Evolutionary conservation across 306 rosid genomes (phyloP).

Genomic region (Dryas alaskensis): DNA sequence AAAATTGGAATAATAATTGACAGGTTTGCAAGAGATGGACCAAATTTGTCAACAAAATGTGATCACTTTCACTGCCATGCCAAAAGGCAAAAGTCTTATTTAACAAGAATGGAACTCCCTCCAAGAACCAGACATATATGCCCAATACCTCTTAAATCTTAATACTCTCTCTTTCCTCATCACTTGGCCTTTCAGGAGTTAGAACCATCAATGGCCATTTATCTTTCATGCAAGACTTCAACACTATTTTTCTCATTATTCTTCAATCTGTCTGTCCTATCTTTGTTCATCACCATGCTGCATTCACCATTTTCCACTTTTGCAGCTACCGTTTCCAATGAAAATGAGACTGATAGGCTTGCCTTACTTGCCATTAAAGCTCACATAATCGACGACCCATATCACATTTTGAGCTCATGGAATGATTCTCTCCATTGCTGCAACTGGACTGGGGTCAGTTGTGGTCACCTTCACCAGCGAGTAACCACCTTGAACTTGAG

Average conservation of each 20-base stretch:
- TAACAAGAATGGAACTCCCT: not conserved
- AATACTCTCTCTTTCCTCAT: not conserved
- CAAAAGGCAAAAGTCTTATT: not conserved
- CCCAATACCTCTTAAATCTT: not conserved
- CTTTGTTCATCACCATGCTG: not conserved
- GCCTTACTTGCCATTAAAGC: not conserved
- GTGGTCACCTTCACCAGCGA: not conserved
- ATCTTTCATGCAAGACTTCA: not conserved
- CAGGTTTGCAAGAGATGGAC: too few species aligned
- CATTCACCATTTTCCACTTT: not conserved
- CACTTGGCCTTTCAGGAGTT: not conserved
- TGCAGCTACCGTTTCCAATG: not conserved
- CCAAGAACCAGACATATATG: not conserved
- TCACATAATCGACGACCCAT: not conserved
- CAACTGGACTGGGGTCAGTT: not conserved
- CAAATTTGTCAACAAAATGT: too few species aligned
- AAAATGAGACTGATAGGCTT: not conserved
- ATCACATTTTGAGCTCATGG: conserved; percentile 1
- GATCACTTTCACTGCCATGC: too few species aligned
- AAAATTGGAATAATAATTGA: too few species aligned
- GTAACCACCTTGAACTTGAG: conserved; percentile 10
- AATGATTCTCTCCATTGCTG: conserved; percentile 5
- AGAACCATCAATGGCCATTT: not conserved
- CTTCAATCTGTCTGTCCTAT: not conserved
- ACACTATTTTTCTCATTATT: not conserved